Percentiles rank a stretch among this genome's conserved stretches.
Conservation (phyloP, 805 yeast genomes). For the Candida adriatica region DNA sequence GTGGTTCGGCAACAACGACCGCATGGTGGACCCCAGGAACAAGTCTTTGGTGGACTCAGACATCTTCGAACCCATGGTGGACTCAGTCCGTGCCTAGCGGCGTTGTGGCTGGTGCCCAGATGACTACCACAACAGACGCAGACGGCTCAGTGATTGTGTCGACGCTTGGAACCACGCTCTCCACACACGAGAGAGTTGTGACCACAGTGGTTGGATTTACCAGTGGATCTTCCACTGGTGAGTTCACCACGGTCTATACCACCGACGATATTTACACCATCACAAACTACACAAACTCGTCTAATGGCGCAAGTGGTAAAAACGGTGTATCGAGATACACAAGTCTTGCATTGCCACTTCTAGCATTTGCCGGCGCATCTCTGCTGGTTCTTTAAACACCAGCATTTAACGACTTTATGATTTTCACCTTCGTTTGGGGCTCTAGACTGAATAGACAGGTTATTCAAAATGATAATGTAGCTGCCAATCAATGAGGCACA, state of each 20-base stretch:
- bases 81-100: slow-evolving; percentile 4
- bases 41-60: slow-evolving; percentile 3
- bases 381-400: slow-evolving; percentile 5
- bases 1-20: slow-evolving; percentile 9
- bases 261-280: slow-evolving; percentile 9
- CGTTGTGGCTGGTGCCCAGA: slow-evolving; percentile 3
- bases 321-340: slow-evolving; percentile 4
- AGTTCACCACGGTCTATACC: slow-evolving; percentile 10
- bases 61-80: slow-evolving; percentile 6
- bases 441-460: too few species aligned
- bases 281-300: slow-evolving; percentile 10
- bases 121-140: slow-evolving; percentile 8
- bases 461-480: too few species aligned
- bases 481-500: too few species aligned
- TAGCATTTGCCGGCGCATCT: slow-evolving; percentile 12
- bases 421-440: too few species aligned
- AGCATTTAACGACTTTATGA: neutral
- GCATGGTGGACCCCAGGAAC: slow-evolving; percentile 12
- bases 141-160: slow-evolving; percentile 9
- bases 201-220: slow-evolving; percentile 10
- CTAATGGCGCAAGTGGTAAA: slow-evolving; percentile 10
- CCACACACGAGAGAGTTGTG: slow-evolving; percentile 9
- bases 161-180: slow-evolving; percentile 8
- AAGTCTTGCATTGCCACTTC: slow-evolving; percentile 8
- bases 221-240: slow-evolving; percentile 14